A percentile compares a stretch with the other conserved stretches of the same genome.
phyloP scores from a whole-genome alignment of 495 filamentous ascomycete species.

The Pseudoneurospora amorphoporcata region DNA sequence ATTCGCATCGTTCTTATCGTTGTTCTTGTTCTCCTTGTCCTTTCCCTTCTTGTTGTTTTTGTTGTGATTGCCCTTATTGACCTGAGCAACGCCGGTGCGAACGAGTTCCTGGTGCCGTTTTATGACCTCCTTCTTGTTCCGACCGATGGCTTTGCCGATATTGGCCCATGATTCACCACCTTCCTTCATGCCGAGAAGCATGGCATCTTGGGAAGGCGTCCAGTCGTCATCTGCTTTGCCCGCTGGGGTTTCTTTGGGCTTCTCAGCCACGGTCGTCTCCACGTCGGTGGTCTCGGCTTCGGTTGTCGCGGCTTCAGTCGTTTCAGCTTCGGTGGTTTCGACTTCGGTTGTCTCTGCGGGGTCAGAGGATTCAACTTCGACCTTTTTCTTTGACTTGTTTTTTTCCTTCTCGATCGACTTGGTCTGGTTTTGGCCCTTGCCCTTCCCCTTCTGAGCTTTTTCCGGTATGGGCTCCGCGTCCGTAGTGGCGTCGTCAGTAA shows the following conservation, averaged over 20 bases:
- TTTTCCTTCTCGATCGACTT: background rate
- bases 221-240: background rate
- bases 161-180: conserved; percentile 8
- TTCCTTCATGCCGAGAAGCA: conserved; percentile 17
- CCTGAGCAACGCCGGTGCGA: background rate
- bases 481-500: background rate
- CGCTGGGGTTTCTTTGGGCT: background rate
- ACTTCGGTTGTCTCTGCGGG: background rate
- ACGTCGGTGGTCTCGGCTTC: background rate
- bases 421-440: background rate
- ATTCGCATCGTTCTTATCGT: background rate
- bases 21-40: background rate
- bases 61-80: background rate
- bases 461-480: background rate
- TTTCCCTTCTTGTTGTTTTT: background rate
- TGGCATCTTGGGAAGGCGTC: conserved; percentile 10
- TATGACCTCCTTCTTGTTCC: conserved; percentile 10
- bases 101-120: conserved; percentile 11
- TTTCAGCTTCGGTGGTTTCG: background rate
- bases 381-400: background rate
- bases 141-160: conserved; percentile 8
- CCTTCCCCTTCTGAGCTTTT: background rate
- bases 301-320: background rate
- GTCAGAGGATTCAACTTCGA: background rate
- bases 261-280: background rate